Evolutionary conservation across 106 monocot genomes (phyloP), one percentile per base, ranked within the genome.

Genomic region (Dendrobium chrysotoxum): DNA sequence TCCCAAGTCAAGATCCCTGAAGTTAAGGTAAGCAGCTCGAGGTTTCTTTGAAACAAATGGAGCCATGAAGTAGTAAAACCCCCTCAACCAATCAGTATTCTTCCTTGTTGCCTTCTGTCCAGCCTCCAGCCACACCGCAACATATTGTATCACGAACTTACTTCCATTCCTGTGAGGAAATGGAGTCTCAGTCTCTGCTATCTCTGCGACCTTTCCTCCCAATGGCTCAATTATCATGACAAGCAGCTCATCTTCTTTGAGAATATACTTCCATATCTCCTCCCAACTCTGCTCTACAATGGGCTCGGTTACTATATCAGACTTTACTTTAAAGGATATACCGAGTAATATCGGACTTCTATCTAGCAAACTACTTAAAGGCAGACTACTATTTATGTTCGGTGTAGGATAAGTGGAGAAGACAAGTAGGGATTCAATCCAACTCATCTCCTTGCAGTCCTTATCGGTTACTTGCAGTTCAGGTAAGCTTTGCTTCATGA

Each of bases 371-470:
- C 46, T 21, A 16, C 78, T 77, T 16, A 82, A 2, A 15, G 85
- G 79, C 28, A 17, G 58, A 26, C 42, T 53, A 1, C 53, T 65
- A 6, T 15, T 44, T 0, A 26, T 12, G 25, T 45, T 54, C 8
- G 7, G 31, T 2, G 13, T 10, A 5, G 67, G 46, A 26, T 64
- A 78, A n/a, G 72, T 54, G 0, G 80, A 79, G 79, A 81, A 88
- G 75, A 82, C 65, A 18, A 86, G 18, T 0, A 64, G 10, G 4
- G 85, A 85, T 16, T 87, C n/a, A 13, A 89, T 71, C 89, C 92
- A 92, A 40, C 68, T 86, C 89, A 87, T 91, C 58, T 87, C 86
- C 1, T 53, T 77, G 79, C 91, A 89, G 41, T 91, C 88, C 0
- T 12, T 78, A 3, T n/a, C 40, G 8, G 40, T 4, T 65, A 91